Evolutionary conservation across 2,329 filamentous ascomycete genomes (phyloP).

Genomic region (Fusarium staphyleae): DNA sequence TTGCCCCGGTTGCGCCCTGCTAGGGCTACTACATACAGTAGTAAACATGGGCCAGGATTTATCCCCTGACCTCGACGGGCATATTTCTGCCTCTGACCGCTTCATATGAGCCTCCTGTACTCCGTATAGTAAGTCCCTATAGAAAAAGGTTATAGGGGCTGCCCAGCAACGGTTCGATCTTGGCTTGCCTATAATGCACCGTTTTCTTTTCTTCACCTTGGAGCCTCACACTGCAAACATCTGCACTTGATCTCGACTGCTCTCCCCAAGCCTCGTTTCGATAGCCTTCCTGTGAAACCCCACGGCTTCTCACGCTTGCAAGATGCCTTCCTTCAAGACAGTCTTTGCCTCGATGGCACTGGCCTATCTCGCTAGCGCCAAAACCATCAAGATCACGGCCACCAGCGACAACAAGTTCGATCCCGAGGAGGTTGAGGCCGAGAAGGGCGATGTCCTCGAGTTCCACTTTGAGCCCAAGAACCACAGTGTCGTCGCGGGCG

Average conservation of each 20-base stretch:
- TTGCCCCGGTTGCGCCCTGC: slow-evolving; percentile 25
- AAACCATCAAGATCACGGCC: slow-evolving; percentile 47
- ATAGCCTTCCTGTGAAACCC: background rate
- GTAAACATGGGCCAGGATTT: background rate
- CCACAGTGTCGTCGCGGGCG: slow-evolving; percentile 49
- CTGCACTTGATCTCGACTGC: background rate
- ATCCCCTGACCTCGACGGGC: no score
- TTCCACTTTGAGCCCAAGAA: slow-evolving; percentile 49
- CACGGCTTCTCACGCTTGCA: background rate
- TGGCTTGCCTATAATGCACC: slow-evolving; percentile 2
- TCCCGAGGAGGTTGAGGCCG: slow-evolving; percentile 44
- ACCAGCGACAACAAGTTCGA: slow-evolving; percentile 45
- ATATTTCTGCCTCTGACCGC: background rate
- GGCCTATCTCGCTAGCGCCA: slow-evolving; percentile 39
- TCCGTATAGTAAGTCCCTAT: slow-evolving; percentile 13
- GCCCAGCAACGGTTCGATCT: slow-evolving; percentile 24
- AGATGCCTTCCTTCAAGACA: slow-evolving; percentile 43
- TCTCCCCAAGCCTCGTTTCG: background rate
- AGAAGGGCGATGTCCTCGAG: slow-evolving; percentile 47
- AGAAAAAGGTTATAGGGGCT: slow-evolving; percentile 20
- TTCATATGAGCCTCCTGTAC: slow-evolving; percentile 11
- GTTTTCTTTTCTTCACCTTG: slow-evolving; percentile 15
- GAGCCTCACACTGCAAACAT: background rate
- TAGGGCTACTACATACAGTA: slow-evolving; percentile 4
- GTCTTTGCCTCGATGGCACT: slow-evolving; percentile 38